Base-by-base conservation (phyloP, 2,329 filamentous ascomycete species). In the Chaetomiaceae sp. region DNA sequence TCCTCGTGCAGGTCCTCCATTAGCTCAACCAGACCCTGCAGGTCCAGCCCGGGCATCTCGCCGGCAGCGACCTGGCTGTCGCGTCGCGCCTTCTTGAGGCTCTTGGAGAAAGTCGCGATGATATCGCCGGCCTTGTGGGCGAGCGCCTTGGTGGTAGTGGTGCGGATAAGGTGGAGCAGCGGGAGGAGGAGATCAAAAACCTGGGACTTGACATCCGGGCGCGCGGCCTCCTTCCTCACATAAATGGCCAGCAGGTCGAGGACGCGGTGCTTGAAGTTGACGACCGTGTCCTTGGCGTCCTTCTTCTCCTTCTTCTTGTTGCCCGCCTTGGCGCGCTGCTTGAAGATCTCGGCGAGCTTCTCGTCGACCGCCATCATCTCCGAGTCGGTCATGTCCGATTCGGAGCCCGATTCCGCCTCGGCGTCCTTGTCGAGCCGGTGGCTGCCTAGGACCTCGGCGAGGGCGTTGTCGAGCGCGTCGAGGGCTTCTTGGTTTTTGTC, bases 251-350 rank as follows among this genome's bases (percentile, higher is more conserved):
- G 77, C 1, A 97, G 80, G 65, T 97, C 94, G 4, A 97, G 80
- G 6, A 96, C 87, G 38, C 91, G 88, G 69, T 89, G 89, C 75
- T 99, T 99, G 79, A 99, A 96, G 71, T 92, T 91, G 64, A 95
- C 75, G 66, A 97, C 89, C 19, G 84, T 90, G 61, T 92, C 88
- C 66, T 89, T 94, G 51, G 92, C 91, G 56, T 92, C 87, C 66
- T 89, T 89, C 64, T 88, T 87, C 65, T 94, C 85, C 70, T 91
- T 88, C 73, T 91, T 94, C 66, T 87, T 86, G 67, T 79, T 85
- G 1, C 75, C 73, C 15, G 75, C 75, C 68, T 89, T 85, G 60
- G 81, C 82, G 45, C 85, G 84, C 60, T 91, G 85, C 60, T 85
- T 84, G 77, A 97, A 95, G 57, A 96, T 89, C 59, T 89, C 88